Percentiles rank a stretch among this genome's conserved stretches.
phyloP scores from a whole-genome alignment of 768 basidiomycete species.

The Mrakia hoshinonis region DNA sequence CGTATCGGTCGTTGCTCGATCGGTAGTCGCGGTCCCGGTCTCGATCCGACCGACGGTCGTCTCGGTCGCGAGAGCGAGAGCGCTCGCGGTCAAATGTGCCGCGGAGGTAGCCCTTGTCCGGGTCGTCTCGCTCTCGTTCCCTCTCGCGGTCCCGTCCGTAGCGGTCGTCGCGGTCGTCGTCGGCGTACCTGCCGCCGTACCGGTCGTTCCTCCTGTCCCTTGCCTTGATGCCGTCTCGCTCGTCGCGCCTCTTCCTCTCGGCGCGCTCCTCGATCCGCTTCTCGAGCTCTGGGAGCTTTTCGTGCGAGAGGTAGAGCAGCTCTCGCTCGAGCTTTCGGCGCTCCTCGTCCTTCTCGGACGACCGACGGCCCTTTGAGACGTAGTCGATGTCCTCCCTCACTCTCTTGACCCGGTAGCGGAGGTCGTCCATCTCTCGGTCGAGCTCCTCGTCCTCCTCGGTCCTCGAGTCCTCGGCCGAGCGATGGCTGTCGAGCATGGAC shows the following conservation, averaged over 20 bases:
- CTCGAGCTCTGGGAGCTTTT: conserved; percentile 83
- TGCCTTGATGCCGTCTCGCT: conserved; percentile 65
- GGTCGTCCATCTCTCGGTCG: conserved; percentile 79
- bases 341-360: conserved; percentile 71
- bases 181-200: conserved; percentile 48
- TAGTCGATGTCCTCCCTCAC: conserved; percentile 89
- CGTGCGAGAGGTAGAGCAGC: conserved; percentile 73
- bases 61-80: conserved; percentile 45
- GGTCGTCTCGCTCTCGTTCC: conserved; percentile 31
- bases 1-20: conserved; percentile 40
- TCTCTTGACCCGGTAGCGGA: conserved; percentile 72
- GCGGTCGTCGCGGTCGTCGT: conserved; percentile 47
- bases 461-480: conserved; percentile 54
- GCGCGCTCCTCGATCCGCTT: conserved; percentile 70
- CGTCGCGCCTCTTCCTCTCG: conserved; percentile 64
- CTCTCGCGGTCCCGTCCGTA: conserved; percentile 43
- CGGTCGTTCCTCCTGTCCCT: conserved; percentile 77
- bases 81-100: conserved; percentile 44
- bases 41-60: conserved; percentile 37
- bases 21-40: conserved; percentile 32
- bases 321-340: conserved; percentile 78
- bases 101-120: conserved; percentile 14
- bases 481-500: conserved; percentile 63
- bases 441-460: conserved; percentile 79
- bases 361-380: conserved; percentile 63